Base-by-base conservation (phyloP, 208 protist species). In the Angomonas ambiguus region DNA sequence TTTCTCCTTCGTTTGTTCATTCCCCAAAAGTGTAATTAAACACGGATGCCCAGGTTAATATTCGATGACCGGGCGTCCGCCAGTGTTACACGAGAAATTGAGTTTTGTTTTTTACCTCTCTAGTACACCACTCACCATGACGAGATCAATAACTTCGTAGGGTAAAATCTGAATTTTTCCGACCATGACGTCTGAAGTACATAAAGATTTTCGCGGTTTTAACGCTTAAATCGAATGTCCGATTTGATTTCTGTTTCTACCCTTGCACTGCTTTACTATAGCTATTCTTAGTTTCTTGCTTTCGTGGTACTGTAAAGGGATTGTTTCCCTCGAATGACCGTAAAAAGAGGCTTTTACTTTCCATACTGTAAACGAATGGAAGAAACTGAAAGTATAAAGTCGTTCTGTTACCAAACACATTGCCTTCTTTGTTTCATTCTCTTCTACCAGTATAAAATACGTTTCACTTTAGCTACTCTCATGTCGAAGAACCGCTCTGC, bases 111-210 rank as follows among this genome's bases (percentile, higher is more conserved):
- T 11, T 53, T 53, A 30, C 2, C 48, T 3, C 5, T 2, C 22
- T 53, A 11, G 28, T 11, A 11, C 11, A 48, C 48, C 28, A 11
- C 11, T 53, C 11, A 53, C 11, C 33, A 31, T 60, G 41, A 62
- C 41, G 64, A 57, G 35, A 51, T 58, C n/a, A 45, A 53, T 28
- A 66, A 76, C 68, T 76, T 82, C 65, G 77, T 82, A 79, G 77
- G 77, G 77, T 79, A 82, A 82, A 82, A 82, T 79, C 77, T 79
- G 77, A n/a, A 79, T 41, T 35, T 59, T 25, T 34, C 68, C 60
- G 68, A 73, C 68, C 31, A 62, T 62, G 56, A 62, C 56, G 25
- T 62, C 35, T 62, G 56, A 62, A 62, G 56, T 62, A 28, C 10
- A n/a, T 62, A 62, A 22, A 48, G 6, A 20, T 35, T 62, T 16